Conservation (phyloP, 2,329 filamentous ascomycete genomes). For the Akanthomyces muscarius region DNA sequence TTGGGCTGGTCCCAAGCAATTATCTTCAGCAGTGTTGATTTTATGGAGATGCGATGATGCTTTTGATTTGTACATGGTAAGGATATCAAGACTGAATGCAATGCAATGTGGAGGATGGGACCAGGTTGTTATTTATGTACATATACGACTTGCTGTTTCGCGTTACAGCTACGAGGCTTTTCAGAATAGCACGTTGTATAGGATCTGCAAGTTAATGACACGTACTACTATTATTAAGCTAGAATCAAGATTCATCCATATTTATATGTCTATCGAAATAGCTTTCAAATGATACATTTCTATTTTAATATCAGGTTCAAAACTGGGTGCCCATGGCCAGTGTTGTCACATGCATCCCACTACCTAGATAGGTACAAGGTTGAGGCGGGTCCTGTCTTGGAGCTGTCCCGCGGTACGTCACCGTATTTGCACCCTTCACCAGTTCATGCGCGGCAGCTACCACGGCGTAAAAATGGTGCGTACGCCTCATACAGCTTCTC, state of each 20-base stretch:
- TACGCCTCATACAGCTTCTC: not conserved
- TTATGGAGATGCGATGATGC: constrained; percentile 5
- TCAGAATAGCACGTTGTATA: constrained; percentile 14
- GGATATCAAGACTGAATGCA: constrained; percentile 13
- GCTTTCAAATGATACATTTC: not conserved
- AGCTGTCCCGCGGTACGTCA: not conserved
- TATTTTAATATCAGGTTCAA: not conserved
- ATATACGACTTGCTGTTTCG: constrained; percentile 10
- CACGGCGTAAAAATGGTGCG: constrained; percentile 10
- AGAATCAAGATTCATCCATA: not conserved
- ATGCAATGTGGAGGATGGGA: constrained; percentile 13
- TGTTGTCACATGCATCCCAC: constrained; percentile 12
- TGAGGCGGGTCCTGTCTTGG: not conserved
- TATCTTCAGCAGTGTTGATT: constrained; percentile 54
- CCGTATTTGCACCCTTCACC: not conserved
- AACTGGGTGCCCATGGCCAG: not conserved
- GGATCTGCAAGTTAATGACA: not conserved
- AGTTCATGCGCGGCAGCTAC: not conserved
- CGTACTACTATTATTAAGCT: not conserved
- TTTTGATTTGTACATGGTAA: constrained; percentile 17
- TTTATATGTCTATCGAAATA: not conserved
- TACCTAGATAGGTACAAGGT: not conserved
- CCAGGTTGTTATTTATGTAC: constrained; percentile 5
- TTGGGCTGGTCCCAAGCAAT: constrained; percentile 65
- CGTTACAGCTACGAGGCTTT: constrained; percentile 6